Base-by-base conservation (phyloP, 768 basidiomycete genomes). In the Gymnopilus junonius region DNA sequence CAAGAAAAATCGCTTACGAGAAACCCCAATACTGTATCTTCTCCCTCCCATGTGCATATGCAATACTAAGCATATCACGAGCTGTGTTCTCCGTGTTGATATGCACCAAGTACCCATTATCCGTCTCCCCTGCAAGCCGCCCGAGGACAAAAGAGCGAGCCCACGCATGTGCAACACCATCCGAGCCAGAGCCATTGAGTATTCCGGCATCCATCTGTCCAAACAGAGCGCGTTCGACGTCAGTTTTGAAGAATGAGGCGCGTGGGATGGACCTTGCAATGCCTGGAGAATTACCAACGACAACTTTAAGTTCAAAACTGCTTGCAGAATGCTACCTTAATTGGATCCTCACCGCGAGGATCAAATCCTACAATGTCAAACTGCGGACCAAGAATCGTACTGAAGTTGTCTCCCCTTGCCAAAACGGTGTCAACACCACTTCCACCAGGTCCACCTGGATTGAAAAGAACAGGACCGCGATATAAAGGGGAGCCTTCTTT, bases 341-440 rank as follows among this genome's bases (percentile, higher is more conserved):
- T 6, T 40, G 10, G 23, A 8, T 62, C 15, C 67, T 11, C 60
- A 81, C 81, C 82, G 70, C 81, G 69, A 20, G 82, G 82, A 66
- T 85, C 83, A 62, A 83, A 83, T 1, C 80, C 76, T 6, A 85
- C 74, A 4, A 83, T 65, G 54, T 85, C 82, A 61, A 80, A 85
- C 43, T 77, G 72, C 12, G 79, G 76, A 3, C 83, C 83, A 11
- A 84, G 43, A 20, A 81, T 65, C 1, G 58, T 50, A 17, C 72
- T 68, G 17, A 83, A 55, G 1, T 53, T 25, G 17, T 68, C 61
- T 1, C 76, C 82, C 23, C 15, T 29, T 0, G 29, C 2, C 8
- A 7, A 8, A 17, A 79, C 63, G 0, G 76, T 31, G 6, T 71
- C 68, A 3, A 83, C 76, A 2, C 83, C 82, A 61, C 80, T 79